Base-by-base conservation (phyloP, 768 basidiomycete genomes). In the Hypsizygus marmoreus region DNA sequence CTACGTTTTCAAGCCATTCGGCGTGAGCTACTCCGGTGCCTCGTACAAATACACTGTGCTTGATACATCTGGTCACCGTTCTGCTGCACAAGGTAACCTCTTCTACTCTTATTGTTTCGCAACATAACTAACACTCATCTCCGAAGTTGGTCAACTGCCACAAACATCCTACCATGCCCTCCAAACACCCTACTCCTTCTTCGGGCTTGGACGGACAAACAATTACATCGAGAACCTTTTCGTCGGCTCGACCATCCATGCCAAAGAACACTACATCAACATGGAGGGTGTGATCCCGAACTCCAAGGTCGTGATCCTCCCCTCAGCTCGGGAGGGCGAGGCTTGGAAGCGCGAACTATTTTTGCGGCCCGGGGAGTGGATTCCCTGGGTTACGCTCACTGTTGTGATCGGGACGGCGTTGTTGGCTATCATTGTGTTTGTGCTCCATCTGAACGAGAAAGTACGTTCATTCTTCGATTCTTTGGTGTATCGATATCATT, bases 221-320 rank as follows among this genome's bases (percentile, higher is more conserved):
- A 99, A 99, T 64, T 99, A 99, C 68, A 94, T 99, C 58, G 97
- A 99, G 75, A 97, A 97, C 64, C 77, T 99, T 2, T 97, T 97
- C 62, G 90, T 98, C 14, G 97, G 97, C 12, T 86, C 92, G 4
- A 95, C 94, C 5, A 76, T 89, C 23, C 84, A 91, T 48, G 64
- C 74, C 0, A 62, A 72, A 26, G 61, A 83, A 25, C 91, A 95
- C 60, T 91, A 76, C 54, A 93, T 95, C 63, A 86, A 88, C 61
- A 87, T 98, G 79, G 97, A 98, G 61, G 95, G 95, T 20, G 87
- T 99, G 25, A 94, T 99, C 34, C 97, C 97, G 0, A 98, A 99
- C 63, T 97, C 94, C 3, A 92, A 93, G 52, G 82, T 99, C 11
- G 87, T 98, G n/a, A 94, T 99, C 56, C 81, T 88, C 29, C 95